Percentiles rank a stretch among this genome's conserved stretches.
Evolutionary conservation across 2,329 filamentous ascomycete genomes (phyloP).

Genomic region (Xenoacremonium recifei): DNA sequence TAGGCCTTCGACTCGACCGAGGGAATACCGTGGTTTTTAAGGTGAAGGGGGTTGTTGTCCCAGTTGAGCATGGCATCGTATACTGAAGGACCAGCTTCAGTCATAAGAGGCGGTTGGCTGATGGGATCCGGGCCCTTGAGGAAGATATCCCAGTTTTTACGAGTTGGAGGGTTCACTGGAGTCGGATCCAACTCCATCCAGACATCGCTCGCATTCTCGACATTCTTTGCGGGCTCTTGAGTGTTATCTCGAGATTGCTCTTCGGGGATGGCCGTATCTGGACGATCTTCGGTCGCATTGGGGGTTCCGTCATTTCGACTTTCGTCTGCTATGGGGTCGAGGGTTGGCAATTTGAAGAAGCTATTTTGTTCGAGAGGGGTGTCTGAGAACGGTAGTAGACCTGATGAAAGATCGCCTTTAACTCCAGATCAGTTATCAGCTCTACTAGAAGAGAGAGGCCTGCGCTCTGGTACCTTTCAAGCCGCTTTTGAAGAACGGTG

Average conservation of each 20-base stretch:
- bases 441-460: neutral
- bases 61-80: conserved; percentile 63
- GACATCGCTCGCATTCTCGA: conserved; percentile 25
- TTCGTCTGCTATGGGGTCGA: conserved; percentile 7
- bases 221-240: conserved; percentile 7
- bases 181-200: conserved; percentile 46
- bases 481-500: conserved; percentile 44
- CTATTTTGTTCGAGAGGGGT: conserved; percentile 24
- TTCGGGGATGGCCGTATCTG: no score
- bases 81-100: conserved; percentile 63
- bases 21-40: conserved; percentile 37
- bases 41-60: conserved; percentile 37
- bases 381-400: conserved; percentile 16
- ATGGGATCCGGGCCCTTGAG: conserved; percentile 33
- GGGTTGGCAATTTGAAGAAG: conserved; percentile 29
- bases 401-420: conserved; percentile 12
- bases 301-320: neutral
- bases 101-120: conserved; percentile 56
- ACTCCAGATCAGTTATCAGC: neutral
- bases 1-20: conserved; percentile 50
- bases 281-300: neutral
- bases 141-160: conserved; percentile 72
- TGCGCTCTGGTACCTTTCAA: conserved; percentile 31
- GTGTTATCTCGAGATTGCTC: conserved; percentile 3
- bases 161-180: conserved; percentile 35